phyloP scores from a whole-genome alignment of 768 basidiomycete species.

The Guyanaporus albipodus region DNA sequence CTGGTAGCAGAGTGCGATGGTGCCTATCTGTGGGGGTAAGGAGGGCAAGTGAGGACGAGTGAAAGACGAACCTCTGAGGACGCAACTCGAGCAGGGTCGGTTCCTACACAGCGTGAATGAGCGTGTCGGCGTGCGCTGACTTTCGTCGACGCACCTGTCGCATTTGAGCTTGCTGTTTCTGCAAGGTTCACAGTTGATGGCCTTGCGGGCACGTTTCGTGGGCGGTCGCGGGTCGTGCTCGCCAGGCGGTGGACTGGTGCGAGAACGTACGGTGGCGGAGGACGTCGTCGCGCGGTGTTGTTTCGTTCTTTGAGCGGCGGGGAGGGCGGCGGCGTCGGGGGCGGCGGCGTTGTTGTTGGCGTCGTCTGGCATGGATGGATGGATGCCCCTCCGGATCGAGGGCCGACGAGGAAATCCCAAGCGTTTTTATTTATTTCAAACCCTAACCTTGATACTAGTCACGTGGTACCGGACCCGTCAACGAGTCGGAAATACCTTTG shows the following conservation, averaged over 20 bases:
- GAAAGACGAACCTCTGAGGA: constrained; percentile 60
- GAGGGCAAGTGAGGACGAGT: constrained; percentile 4
- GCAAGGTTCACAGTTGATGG: constrained; percentile 88
- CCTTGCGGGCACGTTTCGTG: constrained; percentile 79
- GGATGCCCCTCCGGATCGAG: constrained; percentile 26
- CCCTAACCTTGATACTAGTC: constrained; percentile 20
- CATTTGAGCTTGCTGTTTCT: constrained; percentile 86
- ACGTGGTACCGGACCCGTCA: constrained; percentile 21
- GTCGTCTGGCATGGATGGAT: constrained; percentile 33
- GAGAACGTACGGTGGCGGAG: constrained; percentile 41
- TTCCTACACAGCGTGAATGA: constrained; percentile 44
- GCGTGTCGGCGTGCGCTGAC: neutral
- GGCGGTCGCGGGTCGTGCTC: constrained; percentile 63
- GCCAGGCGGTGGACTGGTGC: constrained; percentile 44
- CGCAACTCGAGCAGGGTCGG: constrained; percentile 86
- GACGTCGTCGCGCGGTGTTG: constrained; percentile 20
- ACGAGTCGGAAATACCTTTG: no score
- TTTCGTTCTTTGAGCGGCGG: constrained; percentile 16
- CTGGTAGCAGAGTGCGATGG: constrained; percentile 77
- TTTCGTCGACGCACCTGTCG: constrained; percentile 64
- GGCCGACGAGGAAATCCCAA: constrained; percentile 9
- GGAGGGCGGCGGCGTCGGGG: constrained; percentile 9
- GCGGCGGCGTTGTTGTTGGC: constrained; percentile 13
- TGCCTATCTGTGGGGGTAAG: constrained; percentile 48
- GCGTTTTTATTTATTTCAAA: constrained; percentile 23